phyloP scores from a whole-genome alignment of 495 filamentous ascomycete species.

The Podospora conica region DNA sequence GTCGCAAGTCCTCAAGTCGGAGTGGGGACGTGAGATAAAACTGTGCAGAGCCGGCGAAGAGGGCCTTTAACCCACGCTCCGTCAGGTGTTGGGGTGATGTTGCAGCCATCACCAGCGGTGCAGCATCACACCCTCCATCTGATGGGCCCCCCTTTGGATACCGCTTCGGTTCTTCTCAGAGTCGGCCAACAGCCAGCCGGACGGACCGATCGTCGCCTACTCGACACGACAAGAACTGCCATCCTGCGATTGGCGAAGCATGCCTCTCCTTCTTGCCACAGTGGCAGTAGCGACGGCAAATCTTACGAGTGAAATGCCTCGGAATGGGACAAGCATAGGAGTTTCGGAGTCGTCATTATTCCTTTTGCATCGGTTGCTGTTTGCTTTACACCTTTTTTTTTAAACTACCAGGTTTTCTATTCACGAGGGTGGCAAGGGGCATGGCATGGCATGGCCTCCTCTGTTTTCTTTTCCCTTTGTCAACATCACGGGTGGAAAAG shows the following conservation, averaged over 20 bases:
- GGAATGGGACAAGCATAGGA: conserved; percentile 24
- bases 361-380: conserved; percentile 1
- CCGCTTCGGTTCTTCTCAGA: neutral
- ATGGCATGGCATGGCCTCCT: neutral
- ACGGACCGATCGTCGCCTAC: neutral
- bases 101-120: neutral
- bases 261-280: conserved; percentile 3
- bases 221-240: neutral
- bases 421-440: neutral
- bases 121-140: conserved; percentile 14
- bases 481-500: conserved; percentile 6
- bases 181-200: neutral
- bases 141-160: conserved; percentile 13
- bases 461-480: conserved; percentile 6
- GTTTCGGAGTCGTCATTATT: conserved; percentile 18
- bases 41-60: conserved; percentile 94
- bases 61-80: conserved; percentile 51
- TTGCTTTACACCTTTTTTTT: conserved; percentile 1
- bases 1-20: conserved; percentile 92
- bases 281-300: conserved; percentile 11
- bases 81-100: conserved; percentile 16
- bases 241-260: neutral
- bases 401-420: neutral
- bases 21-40: conserved; percentile 96
- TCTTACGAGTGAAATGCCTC: conserved; percentile 16